phyloP scores from a whole-genome alignment of 1,284 basidiomycete genomes.

The Caloboletus firmus region DNA sequence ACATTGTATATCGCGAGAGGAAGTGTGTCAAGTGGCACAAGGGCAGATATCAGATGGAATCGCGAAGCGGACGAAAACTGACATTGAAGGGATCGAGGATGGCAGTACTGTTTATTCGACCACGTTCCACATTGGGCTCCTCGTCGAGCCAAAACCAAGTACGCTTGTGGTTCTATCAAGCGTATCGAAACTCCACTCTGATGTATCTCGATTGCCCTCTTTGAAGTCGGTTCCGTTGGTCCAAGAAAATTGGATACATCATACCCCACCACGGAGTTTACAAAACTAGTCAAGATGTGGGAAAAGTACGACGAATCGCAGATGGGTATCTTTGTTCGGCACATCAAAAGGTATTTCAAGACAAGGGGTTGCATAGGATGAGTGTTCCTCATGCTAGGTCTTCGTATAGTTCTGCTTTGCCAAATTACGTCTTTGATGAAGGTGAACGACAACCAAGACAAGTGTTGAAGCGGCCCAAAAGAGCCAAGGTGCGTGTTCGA shows the following conservation, averaged over 20 bases:
- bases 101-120: conserved; percentile 85
- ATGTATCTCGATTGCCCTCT: conserved; percentile 17
- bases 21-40: conserved; percentile 86
- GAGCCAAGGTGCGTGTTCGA: conserved; percentile 63
- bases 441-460: conserved; percentile 73
- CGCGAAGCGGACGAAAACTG: conserved; percentile 74
- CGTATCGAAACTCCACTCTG: conserved; percentile 16
- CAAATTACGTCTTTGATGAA: conserved; percentile 81
- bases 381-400: conserved; percentile 16
- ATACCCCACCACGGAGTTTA: conserved; percentile 95
- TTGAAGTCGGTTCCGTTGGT: conserved; percentile 63
- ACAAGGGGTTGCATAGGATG: conserved; percentile 8
- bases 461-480: conserved; percentile 64
- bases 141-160: conserved; percentile 91
- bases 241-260: conserved; percentile 91
- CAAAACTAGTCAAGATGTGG: conserved; percentile 94
- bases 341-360: conserved; percentile 82
- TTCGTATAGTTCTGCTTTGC: conserved; percentile 60
- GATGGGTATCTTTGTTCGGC: conserved; percentile 94
- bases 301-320: conserved; percentile 90
- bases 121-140: conserved; percentile 95
- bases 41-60: conserved; percentile 80
- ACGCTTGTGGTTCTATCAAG: conserved; percentile 36
- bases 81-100: conserved; percentile 76
- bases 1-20: conserved; percentile 85